phyloP scores from a whole-genome alignment of 371 early-diverging fungal genomes.

The Rhizopus sp. region DNA sequence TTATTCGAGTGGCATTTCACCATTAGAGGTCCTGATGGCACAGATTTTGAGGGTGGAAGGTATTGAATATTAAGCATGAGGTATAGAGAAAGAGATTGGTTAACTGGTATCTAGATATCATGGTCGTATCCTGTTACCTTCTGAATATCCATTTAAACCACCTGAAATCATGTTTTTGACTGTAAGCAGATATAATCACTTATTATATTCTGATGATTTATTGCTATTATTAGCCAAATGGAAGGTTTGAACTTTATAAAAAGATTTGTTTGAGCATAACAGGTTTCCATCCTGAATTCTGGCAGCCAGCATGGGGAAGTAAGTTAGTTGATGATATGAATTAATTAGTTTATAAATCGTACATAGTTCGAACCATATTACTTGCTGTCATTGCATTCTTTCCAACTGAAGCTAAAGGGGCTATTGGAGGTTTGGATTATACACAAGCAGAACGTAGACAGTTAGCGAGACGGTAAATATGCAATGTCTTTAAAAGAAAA shows the following conservation, averaged over 20 bases:
- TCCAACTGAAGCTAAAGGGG: constrained; percentile 74
- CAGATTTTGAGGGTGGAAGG: constrained; percentile 87
- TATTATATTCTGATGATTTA: neutral
- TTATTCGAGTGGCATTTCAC: constrained; percentile 95
- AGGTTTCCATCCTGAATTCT: constrained; percentile 90
- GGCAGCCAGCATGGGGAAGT: constrained; percentile 95
- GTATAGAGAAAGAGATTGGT: neutral
- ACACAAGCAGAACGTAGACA: constrained; percentile 65
- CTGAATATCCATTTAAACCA: constrained; percentile 94
- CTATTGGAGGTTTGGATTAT: constrained; percentile 85
- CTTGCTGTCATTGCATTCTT: constrained; percentile 83
- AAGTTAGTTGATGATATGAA: constrained; percentile 19
- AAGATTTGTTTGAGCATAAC: constrained; percentile 94
- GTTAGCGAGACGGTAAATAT: constrained; percentile 62
- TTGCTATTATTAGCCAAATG: constrained; percentile 63
- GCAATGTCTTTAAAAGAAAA: neutral
- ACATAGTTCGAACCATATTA: constrained; percentile 79
- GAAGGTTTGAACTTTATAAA: constrained; percentile 88
- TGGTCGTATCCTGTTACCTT: constrained; percentile 77
- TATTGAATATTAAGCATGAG: constrained; percentile 25
- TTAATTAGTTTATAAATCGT: neutral
- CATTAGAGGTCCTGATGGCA: constrained; percentile 83
- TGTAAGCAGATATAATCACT: constrained; percentile 33
- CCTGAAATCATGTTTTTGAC: constrained; percentile 90
- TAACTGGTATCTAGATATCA: constrained; percentile 57